Percentiles rank a stretch among this genome's conserved stretches.
Conservation (phyloP, 2,329 filamentous ascomycete genomes). For the Xylaria sp. region DNA sequence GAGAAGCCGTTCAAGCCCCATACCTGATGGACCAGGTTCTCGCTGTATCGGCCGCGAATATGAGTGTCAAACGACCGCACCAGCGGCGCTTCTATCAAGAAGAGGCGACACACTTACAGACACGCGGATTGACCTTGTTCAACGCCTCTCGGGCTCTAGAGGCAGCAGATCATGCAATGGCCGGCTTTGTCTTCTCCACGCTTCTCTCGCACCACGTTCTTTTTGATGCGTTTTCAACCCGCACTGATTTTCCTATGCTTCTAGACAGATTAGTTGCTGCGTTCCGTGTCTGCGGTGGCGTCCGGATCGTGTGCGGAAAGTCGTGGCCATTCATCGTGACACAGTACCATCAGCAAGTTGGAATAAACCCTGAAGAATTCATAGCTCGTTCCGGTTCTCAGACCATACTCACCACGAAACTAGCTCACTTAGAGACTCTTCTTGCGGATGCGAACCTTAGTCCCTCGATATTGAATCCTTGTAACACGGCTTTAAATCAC, state of each 20-base stretch:
- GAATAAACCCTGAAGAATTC: constrained; percentile 5
- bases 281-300: constrained; percentile 38
- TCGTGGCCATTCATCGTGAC: constrained; percentile 21
- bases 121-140: constrained; percentile 34
- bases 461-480: constrained; percentile 2
- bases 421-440: constrained; percentile 9
- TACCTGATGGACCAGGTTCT: constrained; percentile 61
- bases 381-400: background rate
- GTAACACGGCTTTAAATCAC: constrained; percentile 14
- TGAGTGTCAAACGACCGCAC: constrained; percentile 46
- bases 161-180: constrained; percentile 32
- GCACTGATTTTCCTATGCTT: constrained; percentile 17
- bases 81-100: constrained; percentile 29
- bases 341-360: constrained; percentile 20
- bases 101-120: constrained; percentile 40
- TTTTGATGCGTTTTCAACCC: constrained; percentile 37
- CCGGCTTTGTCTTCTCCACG: constrained; percentile 41
- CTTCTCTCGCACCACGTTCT: constrained; percentile 43
- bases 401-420: constrained; percentile 12
- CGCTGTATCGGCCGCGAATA: constrained; percentile 57
- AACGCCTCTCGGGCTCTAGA: constrained; percentile 24
- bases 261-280: constrained; percentile 36
- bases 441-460: constrained; percentile 7
- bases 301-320: constrained; percentile 31
- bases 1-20: constrained; percentile 50